These are phyloP conservation scores for Clonostachys rosea DNA, from an alignment of 2,329 filamentous ascomycete genomes.

Conservation along the genomic window DNA sequence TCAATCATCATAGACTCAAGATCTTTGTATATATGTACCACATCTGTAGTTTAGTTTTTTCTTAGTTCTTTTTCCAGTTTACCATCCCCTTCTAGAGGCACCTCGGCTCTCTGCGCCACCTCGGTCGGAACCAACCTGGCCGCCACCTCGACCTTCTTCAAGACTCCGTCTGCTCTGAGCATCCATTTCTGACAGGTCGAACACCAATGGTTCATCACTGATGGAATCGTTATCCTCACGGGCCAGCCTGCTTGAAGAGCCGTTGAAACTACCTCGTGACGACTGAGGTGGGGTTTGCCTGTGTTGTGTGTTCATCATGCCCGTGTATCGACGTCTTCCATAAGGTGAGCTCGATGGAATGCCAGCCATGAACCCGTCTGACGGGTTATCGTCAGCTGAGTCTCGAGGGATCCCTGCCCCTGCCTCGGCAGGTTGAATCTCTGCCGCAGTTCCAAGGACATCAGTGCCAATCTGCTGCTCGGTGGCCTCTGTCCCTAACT, in stretches of 20 bases:
- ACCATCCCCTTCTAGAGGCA: constrained; percentile 29
- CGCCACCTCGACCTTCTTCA: constrained; percentile 43
- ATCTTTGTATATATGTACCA: not conserved
- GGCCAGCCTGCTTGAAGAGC: constrained; percentile 27
- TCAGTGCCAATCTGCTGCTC: constrained; percentile 1
- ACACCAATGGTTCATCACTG: constrained; percentile 67
- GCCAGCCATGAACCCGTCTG: constrained; percentile 34
- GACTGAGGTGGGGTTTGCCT: constrained; percentile 38
- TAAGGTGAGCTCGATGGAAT: constrained; percentile 37
- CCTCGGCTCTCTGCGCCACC: constrained; percentile 11
- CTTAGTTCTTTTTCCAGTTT: not conserved
- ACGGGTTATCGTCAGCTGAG: constrained; percentile 39
- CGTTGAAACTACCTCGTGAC: constrained; percentile 38
- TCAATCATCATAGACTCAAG: not conserved
- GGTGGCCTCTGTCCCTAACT: constrained; percentile 22
- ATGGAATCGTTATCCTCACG: constrained; percentile 42
- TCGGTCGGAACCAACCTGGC: constrained; percentile 31
- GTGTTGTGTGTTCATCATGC: constrained; percentile 31
- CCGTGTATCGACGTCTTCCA: constrained; percentile 39
- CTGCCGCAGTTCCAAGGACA: constrained; percentile 33
- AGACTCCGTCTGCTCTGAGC: constrained; percentile 52
- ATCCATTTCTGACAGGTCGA: constrained; percentile 70
- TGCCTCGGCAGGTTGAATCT: constrained; percentile 30
- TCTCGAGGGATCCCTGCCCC: constrained; percentile 32
- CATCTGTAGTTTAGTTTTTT: no score